Conservation (phyloP, 2,329 filamentous ascomycete species). For the Seiridium cupressi region DNA sequence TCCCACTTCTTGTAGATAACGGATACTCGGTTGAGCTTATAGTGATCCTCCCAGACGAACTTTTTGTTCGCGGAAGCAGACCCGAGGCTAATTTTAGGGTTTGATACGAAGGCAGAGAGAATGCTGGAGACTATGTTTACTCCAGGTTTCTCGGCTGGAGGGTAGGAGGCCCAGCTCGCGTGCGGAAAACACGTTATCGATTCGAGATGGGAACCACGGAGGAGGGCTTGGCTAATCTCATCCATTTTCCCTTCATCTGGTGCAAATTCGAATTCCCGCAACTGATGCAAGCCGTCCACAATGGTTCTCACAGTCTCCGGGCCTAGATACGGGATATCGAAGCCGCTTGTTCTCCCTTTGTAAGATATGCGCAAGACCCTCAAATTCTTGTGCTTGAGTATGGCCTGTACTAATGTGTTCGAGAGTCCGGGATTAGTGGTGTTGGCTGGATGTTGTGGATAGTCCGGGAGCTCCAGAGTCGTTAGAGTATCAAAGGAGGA, state of each 20-base stretch:
- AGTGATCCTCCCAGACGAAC: conserved; percentile 9
- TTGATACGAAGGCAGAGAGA: conserved; percentile 1
- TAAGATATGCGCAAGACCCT: not conserved
- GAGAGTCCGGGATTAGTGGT: not conserved
- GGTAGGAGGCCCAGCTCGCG: not conserved
- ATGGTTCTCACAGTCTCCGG: not conserved
- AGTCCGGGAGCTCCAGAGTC: not conserved
- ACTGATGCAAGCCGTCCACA: conserved; percentile 4
- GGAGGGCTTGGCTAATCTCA: not conserved
- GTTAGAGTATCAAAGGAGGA: conserved; percentile 7
- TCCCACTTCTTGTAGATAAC: not conserved
- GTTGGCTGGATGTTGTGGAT: not conserved
- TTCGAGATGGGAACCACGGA: not conserved
- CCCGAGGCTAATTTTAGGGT: not conserved
- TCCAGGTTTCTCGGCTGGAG: not conserved
- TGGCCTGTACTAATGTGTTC: not conserved
- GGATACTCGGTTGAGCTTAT: not conserved
- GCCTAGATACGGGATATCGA: not conserved
- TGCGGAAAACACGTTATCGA: not conserved
- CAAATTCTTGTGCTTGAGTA: conserved; percentile 6
- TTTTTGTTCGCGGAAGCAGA: not conserved
- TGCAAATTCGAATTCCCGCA: conserved; percentile 7
- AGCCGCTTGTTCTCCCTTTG: not conserved
- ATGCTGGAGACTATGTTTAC: not conserved
- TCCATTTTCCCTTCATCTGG: not conserved